Base-by-base conservation (phyloP, 192 early-diverging fungal species). In the Backusella parvicylindrica region DNA sequence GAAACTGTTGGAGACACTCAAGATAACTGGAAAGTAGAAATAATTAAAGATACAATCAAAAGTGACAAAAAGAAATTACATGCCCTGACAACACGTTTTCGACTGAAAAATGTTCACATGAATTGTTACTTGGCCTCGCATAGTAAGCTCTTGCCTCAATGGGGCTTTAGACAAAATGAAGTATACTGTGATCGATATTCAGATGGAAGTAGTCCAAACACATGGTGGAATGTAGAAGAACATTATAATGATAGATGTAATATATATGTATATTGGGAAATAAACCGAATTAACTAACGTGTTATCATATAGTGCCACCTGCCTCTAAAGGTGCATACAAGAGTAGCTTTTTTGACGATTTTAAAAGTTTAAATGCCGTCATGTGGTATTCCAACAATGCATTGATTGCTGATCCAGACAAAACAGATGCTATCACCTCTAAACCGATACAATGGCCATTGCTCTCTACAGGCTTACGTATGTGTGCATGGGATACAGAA, bases 311-410 rank as follows among this genome's bases (percentile, higher is more conserved):
- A 73, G 72, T 98, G 71, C 94, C 92, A n/a, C 75, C 89, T 18
- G 94, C 93, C 47, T 83, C 84, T 23, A 74, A 81, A 5, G 80
- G 77, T 11, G 80, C 86, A 8, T 95, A 93, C 82, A 91, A 84
- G 68, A 89, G 92, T 37, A 84, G 83, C 31, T 98, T 98, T 78
- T 79, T 94, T 70, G 84, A 87, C 65, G 91, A 98, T 82, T 95
- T 98, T 82, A 85, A 90, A 73, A 92, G 93, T 76, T 83, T 98
- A 71, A 98, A 98, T 79, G 90, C 93, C 6, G 95, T 92, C 9
- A 99, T 99, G 97, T 97, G 95, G 91, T 92, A 91, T 2, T 92
- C 92, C 30, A 99, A 99, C 88, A 99, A 98, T 78, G 97, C 96
- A 15, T 83, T 99, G 74, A 88, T 94, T 40, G 94, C 95, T 0